Conservation (phyloP, 192 early-diverging fungal genomes). For the Podila clonocystis region DNA sequence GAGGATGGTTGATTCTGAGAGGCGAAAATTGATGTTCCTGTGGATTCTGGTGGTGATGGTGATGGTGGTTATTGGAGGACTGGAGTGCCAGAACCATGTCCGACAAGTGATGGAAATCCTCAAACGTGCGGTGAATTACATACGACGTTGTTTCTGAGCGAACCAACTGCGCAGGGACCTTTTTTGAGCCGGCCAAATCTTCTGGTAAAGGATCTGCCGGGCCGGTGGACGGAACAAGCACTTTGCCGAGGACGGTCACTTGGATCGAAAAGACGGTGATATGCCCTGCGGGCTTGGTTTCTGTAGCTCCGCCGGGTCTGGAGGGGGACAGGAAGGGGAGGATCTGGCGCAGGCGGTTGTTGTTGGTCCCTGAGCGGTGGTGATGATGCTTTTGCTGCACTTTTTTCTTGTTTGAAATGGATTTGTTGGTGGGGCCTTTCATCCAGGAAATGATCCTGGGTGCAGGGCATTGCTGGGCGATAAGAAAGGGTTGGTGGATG, state of each 20-base stretch:
- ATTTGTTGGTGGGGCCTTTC: slow-evolving; percentile 11
- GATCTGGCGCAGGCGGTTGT: slow-evolving; percentile 7
- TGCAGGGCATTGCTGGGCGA: slow-evolving; percentile 20
- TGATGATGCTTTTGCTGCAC: slow-evolving; percentile 7
- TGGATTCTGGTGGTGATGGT: not conserved
- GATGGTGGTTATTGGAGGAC: not conserved
- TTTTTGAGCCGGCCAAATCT: slow-evolving; percentile 6
- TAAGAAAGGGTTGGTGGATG: slow-evolving; percentile 40
- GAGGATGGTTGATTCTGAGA: slow-evolving; percentile 28
- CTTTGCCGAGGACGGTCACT: slow-evolving; percentile 37
- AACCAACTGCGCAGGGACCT: slow-evolving; percentile 20
- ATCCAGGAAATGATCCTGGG: slow-evolving; percentile 50
- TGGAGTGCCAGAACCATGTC: slow-evolving; percentile 35
- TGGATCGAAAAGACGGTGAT: slow-evolving; percentile 48
- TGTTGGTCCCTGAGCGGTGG: not conserved
- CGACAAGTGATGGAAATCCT: slow-evolving; percentile 37
- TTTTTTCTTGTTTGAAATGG: not conserved
- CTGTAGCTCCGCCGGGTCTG: not conserved
- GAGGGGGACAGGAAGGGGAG: slow-evolving; percentile 19
- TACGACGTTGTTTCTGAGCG: slow-evolving; percentile 38
- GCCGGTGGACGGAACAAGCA: slow-evolving; percentile 19
- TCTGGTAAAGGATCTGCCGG: not conserved
- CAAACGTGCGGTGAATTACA: slow-evolving; percentile 49
- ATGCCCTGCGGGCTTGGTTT: slow-evolving; percentile 15
- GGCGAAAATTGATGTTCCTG: slow-evolving; percentile 11